Percentiles rank a stretch among this genome's conserved stretches.
phyloP scores from a whole-genome alignment of 768 basidiomycete species.

The Rhizopogon vesiculosus region DNA sequence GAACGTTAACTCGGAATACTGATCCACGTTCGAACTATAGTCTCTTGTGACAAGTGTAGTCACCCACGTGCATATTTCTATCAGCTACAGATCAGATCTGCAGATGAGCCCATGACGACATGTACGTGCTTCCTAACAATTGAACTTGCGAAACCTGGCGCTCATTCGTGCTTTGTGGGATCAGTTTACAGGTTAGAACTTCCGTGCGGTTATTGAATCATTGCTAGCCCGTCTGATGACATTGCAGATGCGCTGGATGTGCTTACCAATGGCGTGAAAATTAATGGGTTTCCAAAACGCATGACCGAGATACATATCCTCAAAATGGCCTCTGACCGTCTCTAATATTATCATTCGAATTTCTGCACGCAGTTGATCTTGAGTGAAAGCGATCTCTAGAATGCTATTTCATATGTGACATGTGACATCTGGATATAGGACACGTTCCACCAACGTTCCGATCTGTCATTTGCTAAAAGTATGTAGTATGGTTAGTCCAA shows the following conservation, averaged over 20 bases:
- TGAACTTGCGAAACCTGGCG: not conserved
- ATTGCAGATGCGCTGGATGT: slow-evolving; percentile 55
- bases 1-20: not conserved
- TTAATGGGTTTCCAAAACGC: slow-evolving; percentile 20
- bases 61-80: slow-evolving; percentile 86
- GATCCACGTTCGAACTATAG: slow-evolving; percentile 12
- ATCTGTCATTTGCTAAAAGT: no score
- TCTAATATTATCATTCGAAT: not conserved
- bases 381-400: not conserved
- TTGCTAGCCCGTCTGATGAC: not conserved
- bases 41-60: slow-evolving; percentile 63
- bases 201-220: not conserved
- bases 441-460: not conserved
- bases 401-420: not conserved
- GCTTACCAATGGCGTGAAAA: slow-evolving; percentile 71
- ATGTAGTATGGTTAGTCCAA: not conserved
- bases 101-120: slow-evolving; percentile 83
- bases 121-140: not conserved
- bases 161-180: not conserved
- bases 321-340: not conserved
- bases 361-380: not conserved
- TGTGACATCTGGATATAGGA: no score
- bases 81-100: slow-evolving; percentile 93
- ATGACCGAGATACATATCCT: not conserved
- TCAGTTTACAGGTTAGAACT: not conserved